Conservation (phyloP, 306 rosid genomes). For the Vicia villosa region DNA sequence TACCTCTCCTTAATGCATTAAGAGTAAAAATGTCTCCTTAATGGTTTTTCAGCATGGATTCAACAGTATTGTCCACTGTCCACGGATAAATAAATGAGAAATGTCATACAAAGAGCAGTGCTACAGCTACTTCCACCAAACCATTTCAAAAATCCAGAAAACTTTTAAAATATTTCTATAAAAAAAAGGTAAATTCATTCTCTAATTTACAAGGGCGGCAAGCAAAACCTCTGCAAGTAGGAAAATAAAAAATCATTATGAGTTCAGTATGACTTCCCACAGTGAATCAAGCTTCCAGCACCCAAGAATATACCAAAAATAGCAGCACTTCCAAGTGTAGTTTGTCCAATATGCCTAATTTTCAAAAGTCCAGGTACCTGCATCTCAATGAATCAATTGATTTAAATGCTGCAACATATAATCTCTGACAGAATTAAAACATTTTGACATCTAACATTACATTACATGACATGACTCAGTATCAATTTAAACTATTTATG, state of each 20-base stretch:
- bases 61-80: constrained; percentile 8
- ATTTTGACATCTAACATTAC: background rate
- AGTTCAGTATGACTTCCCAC: constrained; percentile 80
- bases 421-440: background rate
- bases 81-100: constrained; percentile 25
- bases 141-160: constrained; percentile 24
- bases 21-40: no score
- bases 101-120: background rate
- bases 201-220: constrained; percentile 33
- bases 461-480: background rate
- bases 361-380: constrained; percentile 90
- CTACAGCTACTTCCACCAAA: constrained; percentile 23
- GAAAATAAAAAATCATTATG: constrained; percentile 6
- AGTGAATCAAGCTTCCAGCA: constrained; percentile 91
- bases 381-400: constrained; percentile 22
- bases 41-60: background rate
- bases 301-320: constrained; percentile 85
- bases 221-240: constrained; percentile 25
- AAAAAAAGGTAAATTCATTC: constrained; percentile 1
- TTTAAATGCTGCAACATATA: constrained; percentile 4
- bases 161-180: background rate
- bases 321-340: constrained; percentile 81
- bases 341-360: constrained; percentile 81
- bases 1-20: no score
- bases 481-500: constrained; percentile 4